Evolutionary conservation across 352 stramenopile species (phyloP).

Genomic region (Albugo laibachii): DNA sequence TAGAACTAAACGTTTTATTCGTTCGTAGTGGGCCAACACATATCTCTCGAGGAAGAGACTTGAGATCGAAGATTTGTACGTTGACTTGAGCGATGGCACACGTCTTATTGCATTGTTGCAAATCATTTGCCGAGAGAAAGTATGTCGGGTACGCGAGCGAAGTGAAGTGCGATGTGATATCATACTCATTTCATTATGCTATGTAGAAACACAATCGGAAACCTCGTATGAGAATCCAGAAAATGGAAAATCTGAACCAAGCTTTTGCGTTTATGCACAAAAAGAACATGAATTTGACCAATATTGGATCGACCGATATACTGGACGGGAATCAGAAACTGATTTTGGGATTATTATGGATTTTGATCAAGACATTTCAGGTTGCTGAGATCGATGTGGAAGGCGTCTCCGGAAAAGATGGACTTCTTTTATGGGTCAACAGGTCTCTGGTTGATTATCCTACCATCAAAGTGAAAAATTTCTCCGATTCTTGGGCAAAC

Average conservation of each 20-base stretch:
- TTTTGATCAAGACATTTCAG: conserved; percentile 82
- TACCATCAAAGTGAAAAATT: conserved; percentile 75
- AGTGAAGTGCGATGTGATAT: background rate
- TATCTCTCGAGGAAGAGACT: conserved; percentile 77
- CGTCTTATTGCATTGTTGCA: conserved; percentile 74
- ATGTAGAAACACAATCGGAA: conserved; percentile 83
- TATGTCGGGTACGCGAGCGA: conserved; percentile 43
- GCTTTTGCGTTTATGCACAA: conserved; percentile 78
- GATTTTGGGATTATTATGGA: conserved; percentile 84
- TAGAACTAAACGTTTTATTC: background rate
- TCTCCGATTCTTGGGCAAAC: conserved; percentile 70
- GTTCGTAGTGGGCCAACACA: conserved; percentile 72
- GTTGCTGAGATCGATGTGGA: conserved; percentile 75
- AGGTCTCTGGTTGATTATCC: conserved; percentile 71
- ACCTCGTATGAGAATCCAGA: conserved; percentile 84
- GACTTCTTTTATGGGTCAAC: conserved; percentile 79
- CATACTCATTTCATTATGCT: too few species aligned
- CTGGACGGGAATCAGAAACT: conserved; percentile 84
- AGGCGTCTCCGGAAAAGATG: conserved; percentile 80
- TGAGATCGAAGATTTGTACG: conserved; percentile 79
- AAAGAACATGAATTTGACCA: conserved; percentile 79
- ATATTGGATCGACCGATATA: conserved; percentile 84
- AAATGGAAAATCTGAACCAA: conserved; percentile 86
- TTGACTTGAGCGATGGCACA: conserved; percentile 75
- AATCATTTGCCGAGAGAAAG: conserved; percentile 76